phyloP scores from a whole-genome alignment of 2,329 filamentous ascomycete genomes.

The Claviceps monticola region DNA sequence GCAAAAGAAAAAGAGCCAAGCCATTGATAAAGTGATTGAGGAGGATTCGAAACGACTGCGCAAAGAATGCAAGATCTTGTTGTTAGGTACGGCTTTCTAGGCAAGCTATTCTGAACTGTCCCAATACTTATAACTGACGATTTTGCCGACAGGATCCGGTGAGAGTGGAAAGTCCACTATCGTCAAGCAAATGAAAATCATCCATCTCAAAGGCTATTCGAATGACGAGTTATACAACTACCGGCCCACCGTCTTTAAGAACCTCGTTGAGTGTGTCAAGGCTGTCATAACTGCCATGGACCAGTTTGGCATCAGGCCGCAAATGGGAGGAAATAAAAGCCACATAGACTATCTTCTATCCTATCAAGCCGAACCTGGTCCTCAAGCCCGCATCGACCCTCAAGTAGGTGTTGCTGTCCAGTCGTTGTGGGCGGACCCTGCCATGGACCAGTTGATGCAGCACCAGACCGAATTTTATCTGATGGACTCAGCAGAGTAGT shows the following conservation, averaged over 20 bases:
- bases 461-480: conserved; percentile 96
- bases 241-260: conserved; percentile 94
- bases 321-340: conserved; percentile 55
- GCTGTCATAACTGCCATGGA: conserved; percentile 83
- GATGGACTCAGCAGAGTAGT: conserved; percentile 99
- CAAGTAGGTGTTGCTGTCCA: conserved; percentile 73
- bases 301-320: conserved; percentile 76
- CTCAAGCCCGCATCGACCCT: conserved; percentile 68
- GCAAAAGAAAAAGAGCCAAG: conserved; percentile 91
- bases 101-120: background rate
- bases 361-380: conserved; percentile 82
- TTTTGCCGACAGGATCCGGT: conserved; percentile 57
- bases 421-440: conserved; percentile 81
- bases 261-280: conserved; percentile 92
- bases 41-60: conserved; percentile 87
- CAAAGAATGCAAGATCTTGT: conserved; percentile 95
- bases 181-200: conserved; percentile 99
- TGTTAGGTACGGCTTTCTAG: conserved; percentile 56
- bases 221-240: conserved; percentile 89
- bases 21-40: conserved; percentile 85
- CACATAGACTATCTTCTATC: conserved; percentile 70
- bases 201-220: conserved; percentile 94
- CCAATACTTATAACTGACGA: conserved; percentile 8
- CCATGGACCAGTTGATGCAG: conserved; percentile 70
- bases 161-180: conserved; percentile 99